Conservation (phyloP, 2,329 filamentous ascomycete species). For the Apiospora saccharicola region DNA sequence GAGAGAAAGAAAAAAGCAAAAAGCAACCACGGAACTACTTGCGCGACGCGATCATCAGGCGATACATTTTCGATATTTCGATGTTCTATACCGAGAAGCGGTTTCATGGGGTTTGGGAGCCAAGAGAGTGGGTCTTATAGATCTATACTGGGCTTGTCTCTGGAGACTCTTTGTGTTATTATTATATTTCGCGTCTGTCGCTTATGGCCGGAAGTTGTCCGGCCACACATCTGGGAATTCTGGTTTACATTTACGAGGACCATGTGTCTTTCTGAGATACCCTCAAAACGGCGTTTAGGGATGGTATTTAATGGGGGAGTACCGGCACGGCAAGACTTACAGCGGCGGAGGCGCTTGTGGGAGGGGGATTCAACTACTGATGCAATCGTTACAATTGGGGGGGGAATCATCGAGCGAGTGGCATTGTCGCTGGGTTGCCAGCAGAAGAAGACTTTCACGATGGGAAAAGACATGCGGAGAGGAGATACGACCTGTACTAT, state of each 20-base stretch:
- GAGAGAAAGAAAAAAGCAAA: neutral
- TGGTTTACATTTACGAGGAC: conserved; percentile 20
- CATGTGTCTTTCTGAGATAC: conserved; percentile 27
- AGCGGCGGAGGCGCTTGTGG: conserved; percentile 17
- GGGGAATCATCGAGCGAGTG: conserved; percentile 12
- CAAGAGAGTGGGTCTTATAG: conserved; percentile 14
- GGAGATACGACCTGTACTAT: conserved; percentile 29
- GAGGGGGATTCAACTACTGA: conserved; percentile 13
- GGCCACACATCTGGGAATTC: conserved; percentile 18
- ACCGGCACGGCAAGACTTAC: conserved; percentile 5
- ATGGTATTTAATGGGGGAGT: neutral
- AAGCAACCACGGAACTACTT: conserved; percentile 5
- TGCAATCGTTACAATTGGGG: conserved; percentile 27
- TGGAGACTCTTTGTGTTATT: conserved; percentile 5
- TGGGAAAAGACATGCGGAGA: conserved; percentile 26
- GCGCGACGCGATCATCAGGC: conserved; percentile 12
- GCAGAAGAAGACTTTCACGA: conserved; percentile 23
- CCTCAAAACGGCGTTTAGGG: conserved; percentile 29
- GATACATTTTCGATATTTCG: conserved; percentile 6
- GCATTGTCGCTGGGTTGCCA: conserved; percentile 13
- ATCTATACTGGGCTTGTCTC: conserved; percentile 20
- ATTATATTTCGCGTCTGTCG: conserved; percentile 22
- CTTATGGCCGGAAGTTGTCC: conserved; percentile 9
- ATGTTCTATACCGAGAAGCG: conserved; percentile 14
- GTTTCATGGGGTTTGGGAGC: neutral